These are phyloP conservation scores for Lachancea kluyveri DNA, from an alignment of 805 yeast genomes.

Conservation along the genomic window DNA sequence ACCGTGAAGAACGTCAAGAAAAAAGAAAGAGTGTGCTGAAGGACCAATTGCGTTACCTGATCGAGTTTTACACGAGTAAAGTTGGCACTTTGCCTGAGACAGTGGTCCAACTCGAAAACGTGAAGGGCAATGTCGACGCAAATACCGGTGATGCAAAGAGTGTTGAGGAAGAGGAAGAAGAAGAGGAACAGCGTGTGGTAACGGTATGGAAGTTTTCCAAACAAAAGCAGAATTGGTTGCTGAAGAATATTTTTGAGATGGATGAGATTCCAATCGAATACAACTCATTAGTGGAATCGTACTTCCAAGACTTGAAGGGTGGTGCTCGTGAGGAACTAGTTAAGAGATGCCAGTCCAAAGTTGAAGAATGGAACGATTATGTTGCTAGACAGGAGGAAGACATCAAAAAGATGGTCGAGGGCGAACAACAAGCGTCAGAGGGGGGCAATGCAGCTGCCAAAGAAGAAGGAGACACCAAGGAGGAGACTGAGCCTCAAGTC, in stretches of 20 bases:
- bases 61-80: conserved; percentile 28
- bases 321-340: conserved; percentile 9
- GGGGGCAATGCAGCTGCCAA: conserved; percentile 5
- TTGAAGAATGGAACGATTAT: conserved; percentile 24
- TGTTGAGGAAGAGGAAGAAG: conserved; percentile 5
- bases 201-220: conserved; percentile 33
- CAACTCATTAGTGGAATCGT: conserved; percentile 23
- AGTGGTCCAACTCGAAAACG: conserved; percentile 18
- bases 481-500: conserved; percentile 9
- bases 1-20: conserved; percentile 21
- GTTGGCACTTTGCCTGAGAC: conserved; percentile 21
- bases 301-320: conserved; percentile 25
- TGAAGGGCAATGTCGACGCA: conserved; percentile 15
- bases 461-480: conserved; percentile 3
- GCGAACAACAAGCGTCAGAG: conserved; percentile 6
- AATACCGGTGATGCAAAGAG: conserved; percentile 4
- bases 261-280: conserved; percentile 25
- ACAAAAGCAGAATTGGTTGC: conserved; percentile 32
- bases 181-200: conserved; percentile 14
- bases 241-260: conserved; percentile 25
- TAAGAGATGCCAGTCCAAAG: conserved; percentile 8
- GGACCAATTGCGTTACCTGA: conserved; percentile 30
- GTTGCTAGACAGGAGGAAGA: conserved; percentile 17
- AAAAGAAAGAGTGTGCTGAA: conserved; percentile 24
- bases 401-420: conserved; percentile 22